A percentile compares a stretch with the other conserved stretches of the same genome.
Evolutionary conservation across 306 rosid species (phyloP).

Genomic region (Bauhinia variegata): DNA sequence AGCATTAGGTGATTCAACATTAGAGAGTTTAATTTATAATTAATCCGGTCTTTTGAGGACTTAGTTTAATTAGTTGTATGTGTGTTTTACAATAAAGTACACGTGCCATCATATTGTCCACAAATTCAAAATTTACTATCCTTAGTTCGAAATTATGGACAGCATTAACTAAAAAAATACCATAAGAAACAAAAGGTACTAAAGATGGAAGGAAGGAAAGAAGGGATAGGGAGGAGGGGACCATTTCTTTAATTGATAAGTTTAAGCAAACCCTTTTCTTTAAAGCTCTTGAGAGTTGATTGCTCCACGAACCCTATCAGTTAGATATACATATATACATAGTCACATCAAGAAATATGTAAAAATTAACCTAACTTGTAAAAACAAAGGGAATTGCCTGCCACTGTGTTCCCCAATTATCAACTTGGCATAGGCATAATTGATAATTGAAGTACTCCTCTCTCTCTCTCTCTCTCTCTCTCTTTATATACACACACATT

Average conservation of each 20-base stretch:
- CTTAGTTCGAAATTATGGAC: conserved; percentile 51
- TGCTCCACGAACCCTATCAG: conserved; percentile 22
- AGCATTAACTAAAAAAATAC: conserved; percentile 54
- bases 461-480: background rate
- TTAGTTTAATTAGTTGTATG: conserved; percentile 45
- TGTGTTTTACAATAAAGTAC: conserved; percentile 39
- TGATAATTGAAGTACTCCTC: background rate
- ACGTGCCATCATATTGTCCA: conserved; percentile 74
- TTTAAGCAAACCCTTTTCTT: conserved; percentile 38
- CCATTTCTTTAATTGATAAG: conserved; percentile 52
- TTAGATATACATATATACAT: background rate
- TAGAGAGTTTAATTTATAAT: conserved; percentile 16
- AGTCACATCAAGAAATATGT: conserved; percentile 20
- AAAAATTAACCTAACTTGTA: conserved; percentile 50
- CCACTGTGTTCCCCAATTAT: conserved; percentile 47
- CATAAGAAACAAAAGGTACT: conserved; percentile 27
- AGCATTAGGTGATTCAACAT: conserved; percentile 44
- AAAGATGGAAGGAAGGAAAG: background rate
- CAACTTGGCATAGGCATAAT: conserved; percentile 3
- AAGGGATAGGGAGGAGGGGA: conserved; percentile 50
- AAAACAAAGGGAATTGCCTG: conserved; percentile 42
- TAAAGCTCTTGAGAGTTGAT: conserved; percentile 34
- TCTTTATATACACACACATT: conserved; percentile 14
- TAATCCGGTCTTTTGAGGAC: conserved; percentile 53
- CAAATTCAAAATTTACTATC: conserved; percentile 49